A percentile compares a stretch with the other conserved stretches of the same genome.
Conservation (phyloP, 1,139 yeast species). For the Pneumocystis carinii region DNA sequence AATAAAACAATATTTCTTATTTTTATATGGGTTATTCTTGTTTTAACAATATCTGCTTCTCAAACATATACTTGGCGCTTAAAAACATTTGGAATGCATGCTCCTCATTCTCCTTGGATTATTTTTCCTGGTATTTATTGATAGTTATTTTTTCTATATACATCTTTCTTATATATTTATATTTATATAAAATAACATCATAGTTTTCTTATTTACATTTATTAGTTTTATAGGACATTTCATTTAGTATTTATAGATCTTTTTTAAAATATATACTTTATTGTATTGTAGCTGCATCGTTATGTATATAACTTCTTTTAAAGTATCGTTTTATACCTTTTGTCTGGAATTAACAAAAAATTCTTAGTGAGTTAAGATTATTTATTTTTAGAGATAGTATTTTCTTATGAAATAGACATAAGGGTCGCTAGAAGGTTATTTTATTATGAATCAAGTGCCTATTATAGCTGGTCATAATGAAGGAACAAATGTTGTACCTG, state of each 20-base stretch:
- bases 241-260: background rate
- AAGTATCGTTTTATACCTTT: too few relatives aligned
- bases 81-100: constrained; percentile 5
- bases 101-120: constrained; percentile 3
- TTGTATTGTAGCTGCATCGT: too few relatives aligned
- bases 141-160: background rate
- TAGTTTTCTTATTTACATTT: background rate
- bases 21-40: constrained; percentile 5
- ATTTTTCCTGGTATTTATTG: constrained; percentile 5
- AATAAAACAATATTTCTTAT: constrained; percentile 6
- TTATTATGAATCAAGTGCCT: background rate
- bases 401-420: background rate
- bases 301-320: too few relatives aligned
- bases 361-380: background rate
- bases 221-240: background rate
- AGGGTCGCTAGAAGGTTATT: background rate
- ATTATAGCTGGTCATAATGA: background rate
- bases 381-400: background rate
- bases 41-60: constrained; percentile 5
- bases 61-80: constrained; percentile 6
- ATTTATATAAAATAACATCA: background rate
- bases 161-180: background rate
- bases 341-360: too few relatives aligned
- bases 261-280: too few relatives aligned
- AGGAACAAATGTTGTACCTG: background rate